These are phyloP conservation scores for Pseudohalonectria lignicola DNA, from an alignment of 2,329 filamentous ascomycete genomes.

Conservation along the genomic window DNA sequence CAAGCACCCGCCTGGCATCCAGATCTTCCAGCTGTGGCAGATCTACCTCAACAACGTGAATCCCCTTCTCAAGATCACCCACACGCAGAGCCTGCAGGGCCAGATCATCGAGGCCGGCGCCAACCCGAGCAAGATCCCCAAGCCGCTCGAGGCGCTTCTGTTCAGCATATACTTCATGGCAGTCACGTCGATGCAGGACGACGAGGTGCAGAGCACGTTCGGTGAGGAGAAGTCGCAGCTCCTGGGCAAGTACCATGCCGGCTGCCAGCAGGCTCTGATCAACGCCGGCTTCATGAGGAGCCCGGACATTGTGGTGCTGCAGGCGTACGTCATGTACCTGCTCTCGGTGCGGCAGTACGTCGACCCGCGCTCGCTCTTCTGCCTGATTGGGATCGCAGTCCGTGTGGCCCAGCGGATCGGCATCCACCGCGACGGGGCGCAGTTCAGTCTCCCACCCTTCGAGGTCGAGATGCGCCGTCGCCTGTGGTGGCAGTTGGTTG, in stretches of 20 bases:
- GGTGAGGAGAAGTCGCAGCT: conserved; percentile 39
- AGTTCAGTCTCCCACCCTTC: conserved; percentile 39
- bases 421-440: conserved; percentile 50
- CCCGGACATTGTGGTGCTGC: conserved; percentile 52
- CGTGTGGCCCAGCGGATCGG: conserved; percentile 59
- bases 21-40: conserved; percentile 58
- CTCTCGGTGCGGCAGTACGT: conserved; percentile 44
- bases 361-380: conserved; percentile 49
- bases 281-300: conserved; percentile 57
- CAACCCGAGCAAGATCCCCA: conserved; percentile 40
- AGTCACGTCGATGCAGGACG: conserved; percentile 44
- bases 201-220: conserved; percentile 39
- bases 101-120: conserved; percentile 52
- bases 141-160: conserved; percentile 54
- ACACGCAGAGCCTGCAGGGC: conserved; percentile 54
- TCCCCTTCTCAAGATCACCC: conserved; percentile 56
- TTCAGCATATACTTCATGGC: conserved; percentile 54
- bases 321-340: conserved; percentile 57
- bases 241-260: conserved; percentile 41
- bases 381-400: conserved; percentile 53
- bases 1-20: conserved; percentile 41
- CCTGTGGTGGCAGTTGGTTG: conserved; percentile 62
- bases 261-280: conserved; percentile 52
- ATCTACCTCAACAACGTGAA: conserved; percentile 60
- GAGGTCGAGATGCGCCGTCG: conserved; percentile 62